These are phyloP conservation scores for Populus hybrid DNA, from an alignment of 441 rosid species.

Conservation along the genomic window DNA sequence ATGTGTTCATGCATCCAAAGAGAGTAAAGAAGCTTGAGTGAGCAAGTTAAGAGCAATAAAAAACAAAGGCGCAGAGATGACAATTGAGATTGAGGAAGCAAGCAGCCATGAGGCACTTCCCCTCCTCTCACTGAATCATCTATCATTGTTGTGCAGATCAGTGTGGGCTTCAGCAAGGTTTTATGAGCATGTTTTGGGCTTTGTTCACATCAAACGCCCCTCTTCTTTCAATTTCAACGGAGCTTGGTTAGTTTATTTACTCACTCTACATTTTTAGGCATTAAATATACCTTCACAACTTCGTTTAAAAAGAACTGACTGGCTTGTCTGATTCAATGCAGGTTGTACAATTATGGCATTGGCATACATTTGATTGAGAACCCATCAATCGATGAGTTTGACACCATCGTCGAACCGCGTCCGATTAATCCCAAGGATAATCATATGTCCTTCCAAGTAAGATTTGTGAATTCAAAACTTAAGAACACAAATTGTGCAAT, in stretches of 20 bases:
- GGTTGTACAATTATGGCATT: conserved; percentile 63
- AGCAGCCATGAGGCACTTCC: conserved; percentile 39
- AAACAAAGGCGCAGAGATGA: background rate
- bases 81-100: conserved; percentile 45
- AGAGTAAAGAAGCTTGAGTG: background rate
- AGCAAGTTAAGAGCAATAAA: background rate
- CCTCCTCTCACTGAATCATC: conserved; percentile 58
- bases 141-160: conserved; percentile 54
- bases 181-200: conserved; percentile 59
- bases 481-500: background rate
- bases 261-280: background rate
- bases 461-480: background rate
- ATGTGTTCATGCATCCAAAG: background rate
- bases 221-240: conserved; percentile 77
- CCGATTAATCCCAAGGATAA: conserved; percentile 71
- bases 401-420: conserved; percentile 30
- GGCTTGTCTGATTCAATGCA: conserved; percentile 8
- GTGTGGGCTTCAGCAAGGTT: conserved; percentile 49
- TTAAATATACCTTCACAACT: background rate
- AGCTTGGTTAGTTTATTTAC: conserved; percentile 46
- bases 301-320: background rate
- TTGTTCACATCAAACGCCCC: conserved; percentile 62
- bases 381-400: conserved; percentile 42
- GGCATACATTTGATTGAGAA: conserved; percentile 76
- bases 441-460: conserved; percentile 68